phyloP scores from a whole-genome alignment of 768 basidiomycete species.

The Nidularia pulvinata region DNA sequence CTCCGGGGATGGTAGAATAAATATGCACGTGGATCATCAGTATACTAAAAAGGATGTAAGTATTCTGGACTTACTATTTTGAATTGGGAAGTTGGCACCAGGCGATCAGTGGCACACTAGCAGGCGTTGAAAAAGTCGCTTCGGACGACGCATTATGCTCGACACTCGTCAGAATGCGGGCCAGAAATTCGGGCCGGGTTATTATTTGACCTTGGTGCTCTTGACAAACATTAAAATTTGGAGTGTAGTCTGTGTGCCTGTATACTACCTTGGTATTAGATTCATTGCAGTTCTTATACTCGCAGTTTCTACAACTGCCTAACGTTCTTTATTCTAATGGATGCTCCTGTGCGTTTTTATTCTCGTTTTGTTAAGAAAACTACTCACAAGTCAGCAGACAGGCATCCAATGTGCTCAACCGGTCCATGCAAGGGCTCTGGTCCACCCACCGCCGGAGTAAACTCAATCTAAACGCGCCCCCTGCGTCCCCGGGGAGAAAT shows the following conservation, averaged over 20 bases:
- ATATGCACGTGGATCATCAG: too few species aligned
- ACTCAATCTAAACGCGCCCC: conserved; percentile 62
- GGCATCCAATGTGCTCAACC: conserved; percentile 76
- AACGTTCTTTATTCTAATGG: neutral
- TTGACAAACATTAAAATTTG: neutral
- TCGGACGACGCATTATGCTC: too few species aligned
- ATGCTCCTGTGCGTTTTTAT: neutral
- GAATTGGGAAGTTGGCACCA: too few species aligned
- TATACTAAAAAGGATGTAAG: too few species aligned
- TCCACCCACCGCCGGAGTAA: conserved; percentile 62
- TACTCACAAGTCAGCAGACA: conserved; percentile 48
- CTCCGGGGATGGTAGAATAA: too few species aligned
- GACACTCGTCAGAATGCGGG: too few species aligned
- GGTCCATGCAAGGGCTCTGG: conserved; percentile 83
- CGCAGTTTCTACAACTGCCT: neutral
- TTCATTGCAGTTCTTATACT: neutral
- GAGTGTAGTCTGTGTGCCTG: neutral
- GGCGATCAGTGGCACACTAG: too few species aligned
- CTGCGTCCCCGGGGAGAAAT: conserved; percentile 7
- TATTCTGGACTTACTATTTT: too few species aligned
- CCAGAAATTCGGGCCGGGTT: too few species aligned
- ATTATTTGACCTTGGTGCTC: neutral
- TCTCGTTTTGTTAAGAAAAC: neutral
- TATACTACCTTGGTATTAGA: neutral
- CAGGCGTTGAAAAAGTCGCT: too few species aligned